Evolutionary conservation across 805 yeast genomes (phyloP).

Genomic region (Candida insectorum): DNA sequence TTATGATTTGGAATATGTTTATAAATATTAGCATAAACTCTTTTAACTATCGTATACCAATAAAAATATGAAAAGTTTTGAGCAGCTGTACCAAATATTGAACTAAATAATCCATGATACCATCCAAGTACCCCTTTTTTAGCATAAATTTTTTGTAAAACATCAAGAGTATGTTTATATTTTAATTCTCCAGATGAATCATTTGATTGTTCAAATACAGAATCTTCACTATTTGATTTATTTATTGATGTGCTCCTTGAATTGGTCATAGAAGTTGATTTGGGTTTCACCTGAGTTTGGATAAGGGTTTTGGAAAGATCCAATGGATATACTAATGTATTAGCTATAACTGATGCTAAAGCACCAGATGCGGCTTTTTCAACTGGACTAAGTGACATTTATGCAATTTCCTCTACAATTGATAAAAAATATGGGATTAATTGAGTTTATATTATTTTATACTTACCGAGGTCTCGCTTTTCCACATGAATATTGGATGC

Average conservation of each 20-base stretch:
- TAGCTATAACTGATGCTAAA: conserved; percentile 76
- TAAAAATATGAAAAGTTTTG: conserved; percentile 82
- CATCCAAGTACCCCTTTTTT: conserved; percentile 64
- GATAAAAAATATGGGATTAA: background rate
- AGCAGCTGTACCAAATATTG: conserved; percentile 67
- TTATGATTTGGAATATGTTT: conserved; percentile 34
- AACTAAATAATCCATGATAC: conserved; percentile 69
- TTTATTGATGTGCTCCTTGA: conserved; percentile 7
- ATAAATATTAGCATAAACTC: conserved; percentile 43
- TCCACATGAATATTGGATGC: conserved; percentile 3
- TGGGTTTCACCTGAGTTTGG: conserved; percentile 59
- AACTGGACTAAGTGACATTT: conserved; percentile 59
- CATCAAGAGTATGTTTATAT: conserved; percentile 62
- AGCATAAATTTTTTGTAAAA: conserved; percentile 53
- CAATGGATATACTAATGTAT: conserved; percentile 74
- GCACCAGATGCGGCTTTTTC: conserved; percentile 84
- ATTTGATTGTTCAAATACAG: conserved; percentile 15
- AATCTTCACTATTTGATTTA: conserved; percentile 10
- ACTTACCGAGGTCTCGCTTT: conserved; percentile 4
- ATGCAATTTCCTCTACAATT: too few species aligned
- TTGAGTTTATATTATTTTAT: background rate
- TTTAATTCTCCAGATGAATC: conserved; percentile 20
- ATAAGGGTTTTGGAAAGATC: conserved; percentile 75
- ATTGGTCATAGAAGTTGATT: background rate
- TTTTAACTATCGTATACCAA: conserved; percentile 76